phyloP scores from a whole-genome alignment of 208 protist genomes.

The Acanthamoeba royreba region DNA sequence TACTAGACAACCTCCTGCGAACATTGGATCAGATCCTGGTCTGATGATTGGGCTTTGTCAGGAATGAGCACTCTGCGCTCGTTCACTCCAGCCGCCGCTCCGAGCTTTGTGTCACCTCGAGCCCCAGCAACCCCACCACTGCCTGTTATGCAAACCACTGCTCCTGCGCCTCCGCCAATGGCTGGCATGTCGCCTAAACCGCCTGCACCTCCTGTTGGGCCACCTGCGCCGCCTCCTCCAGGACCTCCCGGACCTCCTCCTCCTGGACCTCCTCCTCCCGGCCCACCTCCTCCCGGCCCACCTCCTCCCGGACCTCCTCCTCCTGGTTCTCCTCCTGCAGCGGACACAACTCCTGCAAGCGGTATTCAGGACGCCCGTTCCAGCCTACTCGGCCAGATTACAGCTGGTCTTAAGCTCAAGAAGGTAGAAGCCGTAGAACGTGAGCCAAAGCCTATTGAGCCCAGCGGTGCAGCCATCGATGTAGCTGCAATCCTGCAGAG shows the following conservation, averaged over 20 bases:
- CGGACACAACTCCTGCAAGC: not conserved
- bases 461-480: not conserved
- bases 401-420: conserved; percentile 26
- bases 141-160: too few species aligned
- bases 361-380: not conserved
- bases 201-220: too few species aligned
- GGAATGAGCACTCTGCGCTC: too few species aligned
- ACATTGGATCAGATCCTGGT: too few species aligned
- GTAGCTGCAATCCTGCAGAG: conserved; percentile 48
- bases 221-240: not conserved
- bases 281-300: not conserved
- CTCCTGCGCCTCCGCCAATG: too few species aligned
- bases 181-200: too few species aligned
- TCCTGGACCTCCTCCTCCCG: not conserved
- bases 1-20: too few species aligned
- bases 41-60: too few species aligned
- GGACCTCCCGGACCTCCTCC: not conserved
- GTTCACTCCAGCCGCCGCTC: too few species aligned
- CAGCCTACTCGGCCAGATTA: not conserved
- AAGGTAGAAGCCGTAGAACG: not conserved
- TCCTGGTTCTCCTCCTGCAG: not conserved
- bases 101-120: too few species aligned
- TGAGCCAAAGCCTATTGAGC: not conserved
- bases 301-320: not conserved
- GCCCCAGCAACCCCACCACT: too few species aligned